A percentile compares a stretch with the other conserved stretches of the same genome.
These are phyloP conservation scores for Clavulina sp. DNA, from an alignment of 768 basidiomycete species.

Conservation along the genomic window DNA sequence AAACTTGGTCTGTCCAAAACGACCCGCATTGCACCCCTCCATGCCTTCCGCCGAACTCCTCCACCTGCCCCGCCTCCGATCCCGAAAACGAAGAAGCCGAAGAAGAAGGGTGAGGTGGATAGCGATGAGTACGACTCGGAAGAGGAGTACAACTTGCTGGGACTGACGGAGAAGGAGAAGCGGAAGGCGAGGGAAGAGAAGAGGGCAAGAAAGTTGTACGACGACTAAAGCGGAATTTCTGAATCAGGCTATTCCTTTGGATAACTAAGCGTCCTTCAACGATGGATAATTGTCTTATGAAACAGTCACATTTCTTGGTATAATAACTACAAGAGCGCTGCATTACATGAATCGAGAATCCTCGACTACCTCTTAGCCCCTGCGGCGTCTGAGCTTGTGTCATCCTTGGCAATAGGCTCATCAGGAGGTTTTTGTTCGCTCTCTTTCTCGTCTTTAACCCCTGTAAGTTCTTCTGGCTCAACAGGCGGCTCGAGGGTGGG, in stretches of 20 bases:
- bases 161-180: not conserved
- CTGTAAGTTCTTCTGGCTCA: too few species aligned
- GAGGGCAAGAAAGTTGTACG: not conserved
- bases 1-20: not conserved
- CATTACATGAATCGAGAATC: not conserved
- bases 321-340: not conserved
- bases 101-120: not conserved
- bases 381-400: too few species aligned
- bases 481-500: too few species aligned
- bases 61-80: not conserved
- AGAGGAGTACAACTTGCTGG: slow-evolving; percentile 1
- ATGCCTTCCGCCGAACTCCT: not conserved
- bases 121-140: not conserved
- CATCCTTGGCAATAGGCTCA: too few species aligned
- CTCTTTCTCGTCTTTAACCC: too few species aligned
- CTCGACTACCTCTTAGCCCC: too few species aligned
- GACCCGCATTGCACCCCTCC: not conserved
- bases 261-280: not conserved
- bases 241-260: not conserved
- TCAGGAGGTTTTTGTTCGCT: too few species aligned
- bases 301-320: not conserved
- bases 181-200: not conserved
- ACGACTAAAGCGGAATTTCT: not conserved
- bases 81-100: not conserved
- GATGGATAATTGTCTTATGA: not conserved